Conservation (phyloP, 2,329 filamentous ascomycete genomes). For the Ophiosphaerella korrae region DNA sequence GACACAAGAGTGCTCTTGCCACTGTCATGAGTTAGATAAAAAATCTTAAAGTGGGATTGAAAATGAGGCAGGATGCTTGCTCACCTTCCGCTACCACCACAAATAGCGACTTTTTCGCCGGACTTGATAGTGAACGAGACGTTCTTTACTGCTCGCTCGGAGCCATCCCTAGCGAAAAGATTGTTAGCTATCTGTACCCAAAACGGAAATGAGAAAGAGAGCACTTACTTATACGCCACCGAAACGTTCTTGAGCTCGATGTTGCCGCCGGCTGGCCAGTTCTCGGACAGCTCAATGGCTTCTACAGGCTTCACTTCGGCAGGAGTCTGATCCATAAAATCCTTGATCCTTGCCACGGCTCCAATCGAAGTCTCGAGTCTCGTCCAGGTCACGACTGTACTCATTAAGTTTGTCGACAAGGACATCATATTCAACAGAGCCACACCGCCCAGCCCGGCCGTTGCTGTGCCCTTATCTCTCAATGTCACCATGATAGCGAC, state of each 20-base stretch:
- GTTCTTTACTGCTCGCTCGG: slow-evolving; percentile 9
- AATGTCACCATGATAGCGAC: slow-evolving; percentile 24
- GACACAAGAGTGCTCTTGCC: slow-evolving; percentile 47
- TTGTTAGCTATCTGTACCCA: neutral
- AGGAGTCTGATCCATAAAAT: slow-evolving; percentile 52
- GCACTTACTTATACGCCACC: neutral
- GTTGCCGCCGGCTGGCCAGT: slow-evolving; percentile 43
- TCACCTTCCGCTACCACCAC: slow-evolving; percentile 45
- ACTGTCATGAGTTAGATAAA: slow-evolving; percentile 56
- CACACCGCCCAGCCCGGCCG: slow-evolving; percentile 54
- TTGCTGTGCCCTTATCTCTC: slow-evolving; percentile 38
- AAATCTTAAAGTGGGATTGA: too few species aligned
- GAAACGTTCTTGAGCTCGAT: slow-evolving; percentile 13
- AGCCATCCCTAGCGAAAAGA: slow-evolving; percentile 6
- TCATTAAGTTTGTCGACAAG: slow-evolving; percentile 56
- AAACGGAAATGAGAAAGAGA: neutral
- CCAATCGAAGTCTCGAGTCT: slow-evolving; percentile 62
- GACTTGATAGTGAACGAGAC: slow-evolving; percentile 8
- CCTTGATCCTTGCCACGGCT: slow-evolving; percentile 57
- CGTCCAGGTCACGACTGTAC: slow-evolving; percentile 57
- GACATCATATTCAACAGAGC: slow-evolving; percentile 56
- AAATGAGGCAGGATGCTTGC: too few species aligned
- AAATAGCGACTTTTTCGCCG: slow-evolving; percentile 39
- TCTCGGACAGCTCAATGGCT: slow-evolving; percentile 18
- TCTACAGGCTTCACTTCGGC: slow-evolving; percentile 22